These are phyloP conservation scores for Arachis stenosperma DNA, from an alignment of 306 rosid species.

Conservation along the genomic window DNA sequence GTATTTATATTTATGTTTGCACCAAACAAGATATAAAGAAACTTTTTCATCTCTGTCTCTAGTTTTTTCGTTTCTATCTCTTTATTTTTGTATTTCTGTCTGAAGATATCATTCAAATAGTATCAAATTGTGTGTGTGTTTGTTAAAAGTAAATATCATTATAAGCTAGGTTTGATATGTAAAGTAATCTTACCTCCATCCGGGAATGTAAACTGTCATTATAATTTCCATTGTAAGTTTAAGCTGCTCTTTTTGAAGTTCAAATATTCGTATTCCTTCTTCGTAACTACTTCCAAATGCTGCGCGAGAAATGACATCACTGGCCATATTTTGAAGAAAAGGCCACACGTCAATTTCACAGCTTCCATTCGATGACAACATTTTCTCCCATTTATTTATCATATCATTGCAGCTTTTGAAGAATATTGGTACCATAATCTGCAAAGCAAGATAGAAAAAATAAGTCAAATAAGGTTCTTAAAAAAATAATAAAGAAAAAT, in stretches of 20 bases:
- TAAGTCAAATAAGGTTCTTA: not conserved
- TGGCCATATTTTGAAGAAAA: slow-evolving; percentile 39
- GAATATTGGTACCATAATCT: slow-evolving; percentile 50
- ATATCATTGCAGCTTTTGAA: slow-evolving; percentile 43
- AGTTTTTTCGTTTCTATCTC: too few species aligned
- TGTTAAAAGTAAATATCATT: not conserved
- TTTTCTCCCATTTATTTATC: slow-evolving; percentile 51
- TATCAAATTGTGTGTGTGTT: too few species aligned
- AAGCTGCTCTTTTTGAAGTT: slow-evolving; percentile 47
- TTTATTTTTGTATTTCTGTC: too few species aligned
- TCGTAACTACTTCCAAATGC: slow-evolving; percentile 57
- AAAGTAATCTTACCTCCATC: slow-evolving; percentile 50
- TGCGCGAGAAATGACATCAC: slow-evolving; percentile 51
- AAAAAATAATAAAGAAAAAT: too few species aligned
- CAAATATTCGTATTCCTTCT: slow-evolving; percentile 59
- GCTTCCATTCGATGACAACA: slow-evolving; percentile 41
- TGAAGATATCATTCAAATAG: too few species aligned
- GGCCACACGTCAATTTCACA: slow-evolving; percentile 46
- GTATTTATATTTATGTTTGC: too few species aligned
- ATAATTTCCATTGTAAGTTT: not conserved
- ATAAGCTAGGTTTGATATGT: not conserved
- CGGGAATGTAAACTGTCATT: slow-evolving; percentile 41
- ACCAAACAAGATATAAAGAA: too few species aligned
- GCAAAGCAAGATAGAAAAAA: not conserved
- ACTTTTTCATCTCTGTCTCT: too few species aligned